These are phyloP conservation scores for Terfezia claveryi DNA, from an alignment of 495 filamentous ascomycete genomes.

Conservation along the genomic window DNA sequence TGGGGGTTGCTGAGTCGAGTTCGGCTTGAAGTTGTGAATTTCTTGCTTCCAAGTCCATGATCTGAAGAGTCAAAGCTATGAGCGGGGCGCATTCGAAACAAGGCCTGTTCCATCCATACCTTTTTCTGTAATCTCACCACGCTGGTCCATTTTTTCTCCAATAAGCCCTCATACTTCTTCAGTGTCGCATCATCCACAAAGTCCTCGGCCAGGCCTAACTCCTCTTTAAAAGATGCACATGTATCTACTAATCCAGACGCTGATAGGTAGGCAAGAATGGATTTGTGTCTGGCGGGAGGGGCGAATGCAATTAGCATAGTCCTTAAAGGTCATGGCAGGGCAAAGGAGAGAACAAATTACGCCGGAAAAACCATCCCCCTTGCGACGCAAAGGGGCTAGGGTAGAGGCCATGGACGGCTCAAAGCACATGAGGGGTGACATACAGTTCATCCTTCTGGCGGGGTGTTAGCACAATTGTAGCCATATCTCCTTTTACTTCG, in stretches of 20 bases:
- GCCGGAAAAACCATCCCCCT: too few relatives aligned
- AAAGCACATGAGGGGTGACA: slow-evolving; percentile 4
- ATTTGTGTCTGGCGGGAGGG: slow-evolving; percentile 44
- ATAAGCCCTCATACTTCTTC: slow-evolving; percentile 71
- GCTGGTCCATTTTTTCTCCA: slow-evolving; percentile 95
- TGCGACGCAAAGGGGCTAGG: not conserved
- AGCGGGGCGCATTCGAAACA: slow-evolving; percentile 3
- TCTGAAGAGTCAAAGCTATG: slow-evolving; percentile 29
- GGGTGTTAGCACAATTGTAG: slow-evolving; percentile 15
- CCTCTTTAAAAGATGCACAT: slow-evolving; percentile 42
- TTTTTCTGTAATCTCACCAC: slow-evolving; percentile 81
- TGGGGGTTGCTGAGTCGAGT: slow-evolving; percentile 66
- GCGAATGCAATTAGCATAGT: not conserved
- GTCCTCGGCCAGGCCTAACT: slow-evolving; percentile 40
- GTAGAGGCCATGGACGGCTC: slow-evolving; percentile 1
- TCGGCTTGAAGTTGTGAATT: slow-evolving; percentile 52
- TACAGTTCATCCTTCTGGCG: slow-evolving; percentile 21
- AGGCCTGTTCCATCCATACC: slow-evolving; percentile 26
- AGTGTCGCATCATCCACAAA: slow-evolving; percentile 51
- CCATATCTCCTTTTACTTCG: not conserved
- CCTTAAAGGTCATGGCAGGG: not conserved
- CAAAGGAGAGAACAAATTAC: not conserved
- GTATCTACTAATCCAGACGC: slow-evolving; percentile 46
- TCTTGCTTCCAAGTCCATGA: slow-evolving; percentile 77
- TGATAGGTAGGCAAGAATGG: slow-evolving; percentile 68